phyloP scores from a whole-genome alignment of 768 basidiomycete species.

The Tylopilus rubrobrunneus region DNA sequence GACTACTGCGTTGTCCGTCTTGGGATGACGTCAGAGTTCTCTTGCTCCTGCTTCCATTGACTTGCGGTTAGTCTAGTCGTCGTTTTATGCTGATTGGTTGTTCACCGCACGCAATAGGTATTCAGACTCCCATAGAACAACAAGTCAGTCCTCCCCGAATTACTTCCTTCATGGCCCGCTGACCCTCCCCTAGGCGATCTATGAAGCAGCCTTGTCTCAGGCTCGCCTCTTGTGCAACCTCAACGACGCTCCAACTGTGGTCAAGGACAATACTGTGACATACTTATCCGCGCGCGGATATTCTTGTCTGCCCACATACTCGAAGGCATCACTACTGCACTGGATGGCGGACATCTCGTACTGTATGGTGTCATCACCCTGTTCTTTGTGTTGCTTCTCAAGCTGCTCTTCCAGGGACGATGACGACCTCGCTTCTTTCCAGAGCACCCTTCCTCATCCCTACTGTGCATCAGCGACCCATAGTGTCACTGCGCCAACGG shows the following conservation, averaged over 20 bases:
- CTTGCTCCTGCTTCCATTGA: slow-evolving; percentile 75
- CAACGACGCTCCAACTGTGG: slow-evolving; percentile 42
- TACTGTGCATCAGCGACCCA: slow-evolving; percentile 28
- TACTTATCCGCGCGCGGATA: slow-evolving; percentile 65
- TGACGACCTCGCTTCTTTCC: slow-evolving; percentile 75
- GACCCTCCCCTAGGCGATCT: slow-evolving; percentile 49
- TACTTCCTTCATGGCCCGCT: not conserved
- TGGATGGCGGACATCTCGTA: slow-evolving; percentile 79
- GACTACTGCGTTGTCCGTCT: slow-evolving; percentile 73
- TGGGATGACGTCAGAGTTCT: slow-evolving; percentile 86
- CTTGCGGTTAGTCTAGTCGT: slow-evolving; percentile 57
- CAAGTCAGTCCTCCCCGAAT: slow-evolving; percentile 8
- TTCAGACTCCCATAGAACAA: slow-evolving; percentile 28
- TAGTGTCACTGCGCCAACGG: slow-evolving; percentile 31
- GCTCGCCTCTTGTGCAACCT: slow-evolving; percentile 70
- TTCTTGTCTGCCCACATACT: slow-evolving; percentile 90
- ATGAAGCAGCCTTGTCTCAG: slow-evolving; percentile 81
- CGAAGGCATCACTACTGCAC: slow-evolving; percentile 78
- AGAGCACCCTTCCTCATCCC: slow-evolving; percentile 52
- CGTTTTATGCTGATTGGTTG: not conserved
- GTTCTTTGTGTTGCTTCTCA: slow-evolving; percentile 1
- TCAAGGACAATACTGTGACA: slow-evolving; percentile 53
- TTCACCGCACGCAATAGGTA: slow-evolving; percentile 16
- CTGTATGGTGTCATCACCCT: slow-evolving; percentile 48
- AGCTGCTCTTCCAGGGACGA: slow-evolving; percentile 45